Conservation (phyloP, 371 early-diverging fungal genomes). For the Mucor lusitanicus region DNA sequence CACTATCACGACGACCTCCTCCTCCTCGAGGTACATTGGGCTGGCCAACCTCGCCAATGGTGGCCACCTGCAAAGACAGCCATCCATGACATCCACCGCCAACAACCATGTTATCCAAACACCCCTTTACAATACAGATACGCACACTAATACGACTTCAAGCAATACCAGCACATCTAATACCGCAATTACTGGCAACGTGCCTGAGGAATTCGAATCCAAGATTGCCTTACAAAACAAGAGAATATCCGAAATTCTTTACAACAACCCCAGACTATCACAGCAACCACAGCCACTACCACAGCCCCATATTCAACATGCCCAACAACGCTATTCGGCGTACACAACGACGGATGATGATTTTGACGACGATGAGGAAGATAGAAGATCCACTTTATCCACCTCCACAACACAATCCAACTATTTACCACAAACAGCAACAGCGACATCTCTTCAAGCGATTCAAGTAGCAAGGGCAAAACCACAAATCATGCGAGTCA, state of each 20-base stretch:
- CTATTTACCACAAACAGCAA: conserved; percentile 8
- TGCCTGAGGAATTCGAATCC: conserved; percentile 9
- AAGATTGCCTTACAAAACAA: conserved; percentile 12
- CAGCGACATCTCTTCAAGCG: conserved; percentile 21
- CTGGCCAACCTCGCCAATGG: not conserved
- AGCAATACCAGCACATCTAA: not conserved
- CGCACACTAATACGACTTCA: not conserved
- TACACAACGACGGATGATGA: conserved; percentile 26
- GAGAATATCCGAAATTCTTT: conserved; percentile 11
- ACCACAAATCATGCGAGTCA: conserved; percentile 51
- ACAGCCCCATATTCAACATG: conserved; percentile 6
- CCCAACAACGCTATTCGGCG: conserved; percentile 26
- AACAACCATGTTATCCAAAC: not conserved
- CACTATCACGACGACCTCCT: not conserved
- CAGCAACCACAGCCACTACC: not conserved
- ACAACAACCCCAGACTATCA: conserved; percentile 9
- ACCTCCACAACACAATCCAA: not conserved
- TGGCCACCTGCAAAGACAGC: not conserved
- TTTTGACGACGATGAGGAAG: not conserved
- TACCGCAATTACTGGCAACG: not conserved
- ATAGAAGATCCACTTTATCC: not conserved
- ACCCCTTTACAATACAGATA: not conserved
- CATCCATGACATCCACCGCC: not conserved
- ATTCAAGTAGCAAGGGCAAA: conserved; percentile 45
- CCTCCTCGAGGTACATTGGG: not conserved